Conservation (phyloP, 208 protist species). For the Lotmaria passim region DNA sequence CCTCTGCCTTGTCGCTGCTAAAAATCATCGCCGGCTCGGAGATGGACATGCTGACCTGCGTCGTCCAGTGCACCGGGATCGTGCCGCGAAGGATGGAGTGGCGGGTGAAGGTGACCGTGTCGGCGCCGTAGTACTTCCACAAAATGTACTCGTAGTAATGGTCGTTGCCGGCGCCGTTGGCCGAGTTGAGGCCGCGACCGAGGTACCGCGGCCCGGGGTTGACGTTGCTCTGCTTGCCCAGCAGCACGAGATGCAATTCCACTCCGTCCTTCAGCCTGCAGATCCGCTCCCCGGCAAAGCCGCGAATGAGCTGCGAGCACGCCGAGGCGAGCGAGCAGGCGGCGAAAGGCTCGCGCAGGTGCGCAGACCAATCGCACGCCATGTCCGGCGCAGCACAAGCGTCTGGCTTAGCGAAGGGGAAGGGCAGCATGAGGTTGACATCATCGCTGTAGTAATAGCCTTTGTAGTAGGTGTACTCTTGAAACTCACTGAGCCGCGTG, state of each 20-base stretch:
- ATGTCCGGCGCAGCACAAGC: conserved; percentile 42
- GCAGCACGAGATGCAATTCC: conserved; percentile 65
- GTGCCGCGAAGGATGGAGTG: conserved; percentile 83
- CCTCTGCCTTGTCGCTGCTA: conserved; percentile 66
- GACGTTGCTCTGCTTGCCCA: conserved; percentile 77
- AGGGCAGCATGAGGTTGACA: conserved; percentile 68
- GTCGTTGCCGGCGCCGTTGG: conserved; percentile 84
- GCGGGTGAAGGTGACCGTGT: conserved; percentile 62
- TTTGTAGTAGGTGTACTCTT: conserved; percentile 61
- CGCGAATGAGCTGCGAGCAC: conserved; percentile 77
- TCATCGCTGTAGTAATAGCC: conserved; percentile 90
- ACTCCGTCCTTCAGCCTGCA: conserved; percentile 45
- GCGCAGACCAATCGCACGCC: conserved; percentile 78
- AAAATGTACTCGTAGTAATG: conserved; percentile 88
- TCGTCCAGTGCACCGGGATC: conserved; percentile 87
- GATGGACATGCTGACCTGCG: conserved; percentile 67
- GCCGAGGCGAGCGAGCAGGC: conserved; percentile 35
- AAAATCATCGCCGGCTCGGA: conserved; percentile 86
- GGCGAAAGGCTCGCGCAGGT: conserved; percentile 62
- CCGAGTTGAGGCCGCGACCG: conserved; percentile 78
- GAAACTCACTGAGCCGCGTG: conserved; percentile 72
- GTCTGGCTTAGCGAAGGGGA: conserved; percentile 62
- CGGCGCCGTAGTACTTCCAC: conserved; percentile 56
- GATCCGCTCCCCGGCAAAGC: conserved; percentile 65
- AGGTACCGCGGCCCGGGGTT: conserved; percentile 88